A percentile compares a stretch with the other conserved stretches of the same genome.
Evolutionary conservation across 2,329 filamentous ascomycete genomes (phyloP).

Genomic region (Pezicula carpinea): DNA sequence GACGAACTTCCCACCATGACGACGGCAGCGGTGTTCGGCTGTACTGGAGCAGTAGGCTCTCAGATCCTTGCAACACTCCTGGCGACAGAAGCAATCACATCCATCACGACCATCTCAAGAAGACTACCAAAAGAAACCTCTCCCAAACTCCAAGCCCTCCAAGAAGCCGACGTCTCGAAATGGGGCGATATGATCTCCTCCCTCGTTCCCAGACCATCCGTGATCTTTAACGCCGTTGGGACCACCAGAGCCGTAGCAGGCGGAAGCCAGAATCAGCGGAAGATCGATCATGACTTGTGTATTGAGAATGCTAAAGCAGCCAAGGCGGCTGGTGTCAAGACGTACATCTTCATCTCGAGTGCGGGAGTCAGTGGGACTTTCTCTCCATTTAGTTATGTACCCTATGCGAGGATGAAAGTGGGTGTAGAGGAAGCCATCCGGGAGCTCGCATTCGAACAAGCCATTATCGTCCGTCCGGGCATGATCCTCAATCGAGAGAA

Average conservation of each 20-base stretch:
- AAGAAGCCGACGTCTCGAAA: too few relatives aligned
- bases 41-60: too few relatives aligned
- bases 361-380: conserved; percentile 39
- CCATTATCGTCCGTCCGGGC: conserved; percentile 68
- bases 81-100: too few relatives aligned
- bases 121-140: too few relatives aligned
- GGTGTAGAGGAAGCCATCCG: conserved; percentile 75
- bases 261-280: conserved; percentile 71
- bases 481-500: conserved; percentile 68
- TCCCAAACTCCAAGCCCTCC: too few relatives aligned
- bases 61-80: too few relatives aligned
- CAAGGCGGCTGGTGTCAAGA: conserved; percentile 63
- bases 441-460: conserved; percentile 69
- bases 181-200: too few relatives aligned
- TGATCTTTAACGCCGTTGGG: too few relatives aligned
- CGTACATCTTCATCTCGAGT: conserved; percentile 42
- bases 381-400: conserved; percentile 45
- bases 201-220: too few relatives aligned
- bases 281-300: conserved; percentile 83
- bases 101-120: too few relatives aligned
- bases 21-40: too few relatives aligned
- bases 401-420: conserved; percentile 81
- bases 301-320: conserved; percentile 70
- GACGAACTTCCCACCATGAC: too few relatives aligned
- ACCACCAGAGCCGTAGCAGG: conserved; percentile 74